phyloP scores from a whole-genome alignment of 75 land plant species.

The Selaginella tamariscina region DNA sequence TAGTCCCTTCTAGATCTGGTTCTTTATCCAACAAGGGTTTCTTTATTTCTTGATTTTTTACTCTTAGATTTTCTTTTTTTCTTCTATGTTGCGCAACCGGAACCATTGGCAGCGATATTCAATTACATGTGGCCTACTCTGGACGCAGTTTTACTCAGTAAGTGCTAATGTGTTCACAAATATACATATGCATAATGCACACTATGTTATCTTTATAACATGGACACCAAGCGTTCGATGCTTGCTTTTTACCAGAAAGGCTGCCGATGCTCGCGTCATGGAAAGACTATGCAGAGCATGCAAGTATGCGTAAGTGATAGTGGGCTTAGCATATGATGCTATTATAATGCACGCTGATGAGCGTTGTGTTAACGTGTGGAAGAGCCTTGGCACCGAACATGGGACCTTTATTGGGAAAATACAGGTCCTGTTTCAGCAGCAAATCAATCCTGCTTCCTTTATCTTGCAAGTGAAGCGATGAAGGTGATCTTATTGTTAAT shows the following conservation, averaged over 20 bases:
- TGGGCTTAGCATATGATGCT: not conserved
- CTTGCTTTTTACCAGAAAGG: constrained; percentile 75
- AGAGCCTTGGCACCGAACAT: constrained; percentile 60
- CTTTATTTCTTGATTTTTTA: too few relatives aligned
- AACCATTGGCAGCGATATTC: constrained; percentile 74
- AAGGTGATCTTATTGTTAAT: too few relatives aligned
- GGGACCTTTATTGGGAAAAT: constrained; percentile 76
- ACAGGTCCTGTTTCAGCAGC: constrained; percentile 62
- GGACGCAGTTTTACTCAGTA: constrained; percentile 78
- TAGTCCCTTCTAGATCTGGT: too few relatives aligned
- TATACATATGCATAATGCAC: not conserved
- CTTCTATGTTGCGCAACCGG: constrained; percentile 82
- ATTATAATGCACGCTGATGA: not conserved
- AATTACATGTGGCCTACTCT: constrained; percentile 77
- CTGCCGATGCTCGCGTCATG: constrained; percentile 84
- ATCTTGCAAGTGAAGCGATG: constrained; percentile 96
- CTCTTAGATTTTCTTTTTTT: not conserved
- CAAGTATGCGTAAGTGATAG: constrained; percentile 94
- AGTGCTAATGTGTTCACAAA: too few relatives aligned
- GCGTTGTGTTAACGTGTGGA: constrained; percentile 67
- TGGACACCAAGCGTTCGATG: not conserved
- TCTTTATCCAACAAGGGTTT: too few relatives aligned
- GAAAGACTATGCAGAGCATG: constrained; percentile 89
- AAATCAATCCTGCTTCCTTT: constrained; percentile 90
- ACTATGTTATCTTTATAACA: not conserved